Percentiles rank a stretch among this genome's conserved stretches.
phyloP scores from a whole-genome alignment of 495 filamentous ascomycete species.

The Chaetomium tenue region DNA sequence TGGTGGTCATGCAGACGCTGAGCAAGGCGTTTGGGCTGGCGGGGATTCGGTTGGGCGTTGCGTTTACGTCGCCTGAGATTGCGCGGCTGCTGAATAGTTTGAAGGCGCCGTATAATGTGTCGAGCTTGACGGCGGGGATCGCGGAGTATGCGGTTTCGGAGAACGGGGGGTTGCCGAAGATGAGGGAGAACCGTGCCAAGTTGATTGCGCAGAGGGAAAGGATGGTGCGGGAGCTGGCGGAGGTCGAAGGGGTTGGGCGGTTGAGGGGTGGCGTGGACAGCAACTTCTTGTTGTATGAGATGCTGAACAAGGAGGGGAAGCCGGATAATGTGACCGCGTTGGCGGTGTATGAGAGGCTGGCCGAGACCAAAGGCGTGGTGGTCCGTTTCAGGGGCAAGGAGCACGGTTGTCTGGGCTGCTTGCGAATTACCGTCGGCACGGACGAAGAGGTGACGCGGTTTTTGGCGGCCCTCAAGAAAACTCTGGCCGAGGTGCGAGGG shows the following conservation, averaged over 20 bases:
- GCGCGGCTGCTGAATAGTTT: conserved; percentile 77
- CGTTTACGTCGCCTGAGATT: conserved; percentile 59
- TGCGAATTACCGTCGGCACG: conserved; percentile 91
- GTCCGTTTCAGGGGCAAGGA: conserved; percentile 93
- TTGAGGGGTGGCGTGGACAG: conserved; percentile 76
- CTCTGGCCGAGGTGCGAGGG: conserved; percentile 56
- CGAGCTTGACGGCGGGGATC: conserved; percentile 78
- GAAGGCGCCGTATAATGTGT: conserved; percentile 95
- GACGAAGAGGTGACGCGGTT: conserved; percentile 78
- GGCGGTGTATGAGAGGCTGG: conserved; percentile 75
- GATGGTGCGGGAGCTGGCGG: conserved; percentile 68
- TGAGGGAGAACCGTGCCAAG: conserved; percentile 63
- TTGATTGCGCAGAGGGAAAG: conserved; percentile 76
- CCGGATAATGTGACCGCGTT: conserved; percentile 76
- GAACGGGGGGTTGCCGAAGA: conserved; percentile 60
- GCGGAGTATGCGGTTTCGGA: conserved; percentile 67
- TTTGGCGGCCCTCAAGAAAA: conserved; percentile 61
- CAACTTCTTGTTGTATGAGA: conserved; percentile 89
- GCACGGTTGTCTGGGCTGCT: conserved; percentile 79
- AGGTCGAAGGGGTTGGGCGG: conserved; percentile 72
- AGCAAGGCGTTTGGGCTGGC: conserved; percentile 96
- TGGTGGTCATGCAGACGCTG: conserved; percentile 96
- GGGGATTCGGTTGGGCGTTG: conserved; percentile 75
- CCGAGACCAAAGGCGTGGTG: conserved; percentile 84
- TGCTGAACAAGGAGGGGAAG: conserved; percentile 67